Evolutionary conservation across 1,284 basidiomycete species (phyloP), one percentile per base, ranked within the genome.

Genomic region (Microbotryomycetes sp.): DNA sequence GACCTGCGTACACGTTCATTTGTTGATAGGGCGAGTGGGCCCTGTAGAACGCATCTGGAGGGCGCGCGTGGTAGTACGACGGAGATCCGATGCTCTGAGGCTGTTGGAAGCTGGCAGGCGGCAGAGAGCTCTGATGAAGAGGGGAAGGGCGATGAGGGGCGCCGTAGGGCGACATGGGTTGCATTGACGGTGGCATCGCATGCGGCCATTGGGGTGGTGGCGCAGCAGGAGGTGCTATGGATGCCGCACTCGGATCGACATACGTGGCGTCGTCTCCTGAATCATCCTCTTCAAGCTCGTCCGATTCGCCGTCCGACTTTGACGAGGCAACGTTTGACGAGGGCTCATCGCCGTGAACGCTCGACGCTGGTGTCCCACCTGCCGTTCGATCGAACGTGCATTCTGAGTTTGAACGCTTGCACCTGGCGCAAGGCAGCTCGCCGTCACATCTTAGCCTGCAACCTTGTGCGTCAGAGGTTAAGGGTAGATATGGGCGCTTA

Each of bases 391-490:
- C 66, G 35, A 57, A 68, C 24, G 61, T 62, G 53, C 66, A 68
- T 35, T 63, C 64, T 60, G 62, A 53, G 24, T 54, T 56, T 2
- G 58, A 60, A 35, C 60, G 61, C n/a, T 52, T 54, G 46, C 66
- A 68, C 16, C 64, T 51, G 16, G 60, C 57, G 61, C 66, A 68
- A 13, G 63, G 64, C 26, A 63, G 51, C 26, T 61, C 57, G 1
- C 66, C 66, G n/a, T 68, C 66, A 53, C 66, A 68, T 11, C 66
- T 59, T 2, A 66, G 59, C 41, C 66, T 68, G 35, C 11, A 41
- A 11, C 18, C 18, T 18, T 9, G 9, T 41, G 35, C 9, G 35
- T 41, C 35, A 11, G 35, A 41, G 35, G 35, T 11, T 18, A n/a
- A 41, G 35, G 11, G 35, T 11, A 41, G 18, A 41, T 11, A 41